Evolutionary conservation across 2,329 filamentous ascomycete species (phyloP).

Genomic region (Colletotrichum lentis): DNA sequence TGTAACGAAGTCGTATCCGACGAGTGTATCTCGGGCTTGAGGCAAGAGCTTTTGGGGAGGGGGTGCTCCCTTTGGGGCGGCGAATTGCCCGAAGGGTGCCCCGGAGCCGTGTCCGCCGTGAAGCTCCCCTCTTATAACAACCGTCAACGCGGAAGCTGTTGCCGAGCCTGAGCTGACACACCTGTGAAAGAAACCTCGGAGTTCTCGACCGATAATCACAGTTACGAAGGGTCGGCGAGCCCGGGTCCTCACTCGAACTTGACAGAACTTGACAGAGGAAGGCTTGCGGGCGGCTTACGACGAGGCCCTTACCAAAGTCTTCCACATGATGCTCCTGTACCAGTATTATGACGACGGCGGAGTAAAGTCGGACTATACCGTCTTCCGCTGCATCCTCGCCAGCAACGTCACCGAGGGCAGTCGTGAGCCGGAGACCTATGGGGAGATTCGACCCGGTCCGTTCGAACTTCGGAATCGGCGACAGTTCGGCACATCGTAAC

Average conservation of each 20-base stretch:
- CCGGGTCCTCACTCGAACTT: not conserved
- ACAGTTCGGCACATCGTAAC: too few relatives aligned
- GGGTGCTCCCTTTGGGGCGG: not conserved
- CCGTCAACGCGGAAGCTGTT: too few relatives aligned
- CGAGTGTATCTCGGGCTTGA: not conserved
- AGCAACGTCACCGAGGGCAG: not conserved
- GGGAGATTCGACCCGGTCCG: not conserved
- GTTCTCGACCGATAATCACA: not conserved
- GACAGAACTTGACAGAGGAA: not conserved
- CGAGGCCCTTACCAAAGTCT: not conserved
- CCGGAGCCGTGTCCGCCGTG: too few relatives aligned
- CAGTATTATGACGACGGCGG: constrained; percentile 2
- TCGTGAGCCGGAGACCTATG: not conserved
- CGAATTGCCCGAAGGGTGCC: too few relatives aligned
- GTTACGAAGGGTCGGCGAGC: not conserved
- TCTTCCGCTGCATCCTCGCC: constrained; percentile 3
- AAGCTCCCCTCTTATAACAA: too few relatives aligned
- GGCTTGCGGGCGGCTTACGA: not conserved
- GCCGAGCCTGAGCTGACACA: too few relatives aligned
- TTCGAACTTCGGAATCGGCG: too few relatives aligned
- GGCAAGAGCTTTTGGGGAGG: too few relatives aligned
- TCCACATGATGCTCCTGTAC: not conserved
- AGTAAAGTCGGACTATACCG: not conserved
- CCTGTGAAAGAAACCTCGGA: too few relatives aligned
- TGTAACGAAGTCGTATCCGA: constrained; percentile 1